Evolutionary conservation across 331 rosid species (phyloP), one percentile per base, ranked within the genome.

Genomic region (Malus hybrid): DNA sequence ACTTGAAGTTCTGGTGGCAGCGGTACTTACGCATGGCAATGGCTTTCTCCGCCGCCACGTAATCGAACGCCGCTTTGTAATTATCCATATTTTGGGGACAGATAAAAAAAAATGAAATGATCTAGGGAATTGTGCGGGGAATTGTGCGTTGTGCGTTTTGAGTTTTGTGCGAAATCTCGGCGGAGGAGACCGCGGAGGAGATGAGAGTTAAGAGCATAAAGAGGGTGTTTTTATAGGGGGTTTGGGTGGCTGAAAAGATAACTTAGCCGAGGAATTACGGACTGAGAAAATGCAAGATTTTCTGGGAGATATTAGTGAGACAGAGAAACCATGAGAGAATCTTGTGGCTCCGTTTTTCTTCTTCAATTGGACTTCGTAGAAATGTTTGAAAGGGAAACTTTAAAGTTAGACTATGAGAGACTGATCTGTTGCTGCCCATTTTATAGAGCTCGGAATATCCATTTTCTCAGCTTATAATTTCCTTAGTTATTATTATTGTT

Each of bases 11-110:
- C 7, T 57, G 82, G 32, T 74, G 85, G 59, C 42, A 60, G 12
- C 18, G 55, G 77, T 67, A 86, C 12, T 46, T 85, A 77, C 60
- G 73, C 73, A 85, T 69, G 60, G 86, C 77, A 70, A 62, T 71
- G 67, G 61, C 78, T 36, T 84, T 87, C 73, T 84, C 80, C 2
- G 71, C 69, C 69, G 75, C 78, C 57, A 85, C 73, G 61, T 60
- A 54, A 52, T 60, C 76, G 12, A 79, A 71, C n/a, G 36, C 32
- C n/a, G 71, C 63, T 10, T 63, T 6, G 20, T 60, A 32, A 19
- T 74, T 54, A 69, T 74, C 90, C 89, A 84, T 83, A 8, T 7
- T 31, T 50, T 11, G 42, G 22, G 39, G 18, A 42, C 3, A 2
- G 46, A 39, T 42, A 54, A 5, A 14, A 42, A 10, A 39, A 10